Evolutionary conservation across 163 green algal species (phyloP).

Genomic region (Scenedesmus sp.): DNA sequence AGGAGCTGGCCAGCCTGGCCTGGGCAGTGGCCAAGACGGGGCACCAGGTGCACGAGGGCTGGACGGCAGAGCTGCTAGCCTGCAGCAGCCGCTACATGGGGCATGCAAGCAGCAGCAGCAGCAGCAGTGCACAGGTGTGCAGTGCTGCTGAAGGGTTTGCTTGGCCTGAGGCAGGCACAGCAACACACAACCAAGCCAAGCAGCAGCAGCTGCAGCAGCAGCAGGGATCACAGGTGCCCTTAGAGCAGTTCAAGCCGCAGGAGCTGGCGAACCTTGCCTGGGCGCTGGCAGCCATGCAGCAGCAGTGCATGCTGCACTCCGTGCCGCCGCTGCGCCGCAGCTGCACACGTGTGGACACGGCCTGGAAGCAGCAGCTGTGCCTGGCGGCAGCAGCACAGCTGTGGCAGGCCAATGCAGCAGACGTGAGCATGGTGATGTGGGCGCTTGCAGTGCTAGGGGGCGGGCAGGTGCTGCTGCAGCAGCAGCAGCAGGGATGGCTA

Average conservation of each 20-base stretch:
- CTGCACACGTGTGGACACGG: slow-evolving; percentile 21
- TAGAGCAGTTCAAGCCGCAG: slow-evolving; percentile 24
- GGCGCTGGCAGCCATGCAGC: slow-evolving; percentile 41
- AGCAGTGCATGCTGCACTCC: slow-evolving; percentile 17
- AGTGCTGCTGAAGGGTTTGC: not conserved
- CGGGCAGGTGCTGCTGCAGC: not conserved
- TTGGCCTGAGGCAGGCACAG: too few species aligned
- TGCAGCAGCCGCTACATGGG: not conserved
- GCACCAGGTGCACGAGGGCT: slow-evolving; percentile 16
- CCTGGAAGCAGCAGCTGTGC: slow-evolving; percentile 13
- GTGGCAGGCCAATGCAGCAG: not conserved
- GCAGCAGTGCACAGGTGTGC: not conserved
- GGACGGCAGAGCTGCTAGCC: slow-evolving; percentile 13
- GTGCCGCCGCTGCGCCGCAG: not conserved
- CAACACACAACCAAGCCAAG: not conserved
- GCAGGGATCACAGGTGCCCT: not conserved
- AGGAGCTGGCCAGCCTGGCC: slow-evolving; percentile 21
- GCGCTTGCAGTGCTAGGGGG: slow-evolving; percentile 27
- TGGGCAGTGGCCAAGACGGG: slow-evolving; percentile 47
- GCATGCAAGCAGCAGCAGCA: not conserved
- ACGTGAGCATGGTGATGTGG: slow-evolving; percentile 45
- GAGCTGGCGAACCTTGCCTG: slow-evolving; percentile 35
- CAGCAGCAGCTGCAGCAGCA: not conserved
- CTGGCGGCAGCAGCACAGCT: not conserved
- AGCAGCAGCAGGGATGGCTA: slow-evolving; percentile 25